These are phyloP conservation scores for Leonotis leonurus DNA, from an alignment of 257 asterid genomes.

Conservation along the genomic window DNA sequence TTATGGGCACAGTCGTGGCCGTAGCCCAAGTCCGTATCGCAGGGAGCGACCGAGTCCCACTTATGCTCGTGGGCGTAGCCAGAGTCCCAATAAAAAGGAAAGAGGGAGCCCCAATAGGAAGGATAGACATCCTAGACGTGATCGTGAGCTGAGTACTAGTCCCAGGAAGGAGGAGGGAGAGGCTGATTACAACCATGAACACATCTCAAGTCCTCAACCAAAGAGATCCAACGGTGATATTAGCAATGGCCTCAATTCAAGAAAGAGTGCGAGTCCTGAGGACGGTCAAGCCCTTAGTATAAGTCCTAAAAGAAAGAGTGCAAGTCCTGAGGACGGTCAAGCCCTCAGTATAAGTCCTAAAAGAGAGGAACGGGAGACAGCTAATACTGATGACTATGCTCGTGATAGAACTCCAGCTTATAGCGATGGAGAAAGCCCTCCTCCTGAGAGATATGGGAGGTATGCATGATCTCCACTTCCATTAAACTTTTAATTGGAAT, in stretches of 20 bases:
- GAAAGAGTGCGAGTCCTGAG: conserved; percentile 35
- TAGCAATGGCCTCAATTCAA: conserved; percentile 21
- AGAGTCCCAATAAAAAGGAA: conserved; percentile 24
- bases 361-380: conserved; percentile 33
- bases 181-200: conserved; percentile 20
- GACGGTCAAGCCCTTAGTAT: conserved; percentile 28
- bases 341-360: conserved; percentile 31
- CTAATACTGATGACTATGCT: conserved; percentile 30
- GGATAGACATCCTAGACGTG: conserved; percentile 18
- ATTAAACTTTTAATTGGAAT: too few relatives aligned
- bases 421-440: conserved; percentile 45
- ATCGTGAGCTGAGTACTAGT: conserved; percentile 32
- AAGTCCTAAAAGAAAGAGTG: conserved; percentile 37
- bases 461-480: conserved; percentile 6
- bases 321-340: conserved; percentile 35
- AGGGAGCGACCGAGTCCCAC: conserved; percentile 59
- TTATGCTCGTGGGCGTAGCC: conserved; percentile 40
- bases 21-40: conserved; percentile 38
- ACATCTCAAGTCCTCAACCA: conserved; percentile 32
- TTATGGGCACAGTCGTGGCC: conserved; percentile 54
- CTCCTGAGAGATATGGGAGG: conserved; percentile 41
- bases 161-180: conserved; percentile 41
- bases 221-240: conserved; percentile 32
- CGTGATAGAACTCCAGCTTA: conserved; percentile 40
- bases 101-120: conserved; percentile 12